These are phyloP conservation scores for Neocallimastix lanati DNA, from an alignment of 192 early-diverging fungal species.

Conservation along the genomic window DNA sequence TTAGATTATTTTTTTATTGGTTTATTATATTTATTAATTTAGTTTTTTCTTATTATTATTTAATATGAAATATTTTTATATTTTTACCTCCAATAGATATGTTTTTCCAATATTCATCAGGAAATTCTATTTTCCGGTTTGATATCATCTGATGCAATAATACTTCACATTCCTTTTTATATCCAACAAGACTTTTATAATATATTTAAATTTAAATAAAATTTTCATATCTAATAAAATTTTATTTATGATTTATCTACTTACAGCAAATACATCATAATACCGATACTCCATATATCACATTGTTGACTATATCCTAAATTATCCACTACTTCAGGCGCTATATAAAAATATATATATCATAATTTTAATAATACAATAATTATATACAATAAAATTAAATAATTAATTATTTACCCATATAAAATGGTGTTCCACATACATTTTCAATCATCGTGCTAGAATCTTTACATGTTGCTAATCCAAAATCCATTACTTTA, in stretches of 20 bases:
- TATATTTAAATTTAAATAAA: too few relatives aligned
- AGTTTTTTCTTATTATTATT: too few relatives aligned
- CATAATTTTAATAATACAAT: too few relatives aligned
- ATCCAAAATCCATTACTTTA: conserved; percentile 25
- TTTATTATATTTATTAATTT: too few relatives aligned
- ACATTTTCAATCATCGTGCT: conserved; percentile 12
- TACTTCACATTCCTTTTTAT: conserved; percentile 12
- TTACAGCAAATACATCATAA: conserved; percentile 28
- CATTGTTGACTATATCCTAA: conserved; percentile 26
- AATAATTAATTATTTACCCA: conserved; percentile 13
- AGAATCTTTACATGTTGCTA: conserved; percentile 19
- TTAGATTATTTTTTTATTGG: too few relatives aligned
- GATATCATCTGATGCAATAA: conserved; percentile 16
- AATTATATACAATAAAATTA: too few relatives aligned
- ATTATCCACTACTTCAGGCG: conserved; percentile 26
- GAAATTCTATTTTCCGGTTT: conserved; percentile 19
- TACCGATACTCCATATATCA: conserved; percentile 34
- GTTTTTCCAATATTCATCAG: conserved; percentile 11
- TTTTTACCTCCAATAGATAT: conserved; percentile 4
- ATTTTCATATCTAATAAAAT: too few relatives aligned
- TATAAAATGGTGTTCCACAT: conserved; percentile 24
- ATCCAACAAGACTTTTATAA: conserved; percentile 21
- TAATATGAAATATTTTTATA: too few relatives aligned
- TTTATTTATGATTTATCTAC: too few relatives aligned
- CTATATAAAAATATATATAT: too few relatives aligned